These are phyloP conservation scores for Boletus smithii DNA, from an alignment of 1,284 basidiomycete species.

Conservation along the genomic window DNA sequence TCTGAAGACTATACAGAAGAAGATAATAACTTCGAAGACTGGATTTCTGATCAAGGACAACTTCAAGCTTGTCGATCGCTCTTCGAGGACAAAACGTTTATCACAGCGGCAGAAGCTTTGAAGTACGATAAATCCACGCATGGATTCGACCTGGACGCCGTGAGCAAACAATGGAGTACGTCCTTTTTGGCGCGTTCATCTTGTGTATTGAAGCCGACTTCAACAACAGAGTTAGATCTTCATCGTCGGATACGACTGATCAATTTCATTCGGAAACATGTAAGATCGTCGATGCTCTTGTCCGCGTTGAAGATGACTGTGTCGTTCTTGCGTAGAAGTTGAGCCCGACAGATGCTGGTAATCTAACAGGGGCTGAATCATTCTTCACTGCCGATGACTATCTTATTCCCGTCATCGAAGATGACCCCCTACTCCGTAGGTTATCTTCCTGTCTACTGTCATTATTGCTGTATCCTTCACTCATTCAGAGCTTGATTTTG, in stretches of 20 bases:
- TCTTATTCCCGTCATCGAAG: conserved; percentile 73
- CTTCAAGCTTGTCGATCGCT: conserved; percentile 66
- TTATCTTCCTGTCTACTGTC: conserved; percentile 11
- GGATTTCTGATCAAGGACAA: conserved; percentile 65
- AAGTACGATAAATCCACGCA: conserved; percentile 62
- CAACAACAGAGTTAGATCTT: conserved; percentile 50
- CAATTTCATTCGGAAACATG: conserved; percentile 81
- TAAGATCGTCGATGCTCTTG: conserved; percentile 31
- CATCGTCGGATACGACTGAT: conserved; percentile 77
- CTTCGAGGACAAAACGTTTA: conserved; percentile 70
- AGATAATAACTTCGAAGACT: conserved; percentile 77
- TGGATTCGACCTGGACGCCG: conserved; percentile 58
- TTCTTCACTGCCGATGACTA: conserved; percentile 75
- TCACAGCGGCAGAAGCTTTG: conserved; percentile 60
- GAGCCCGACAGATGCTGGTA: conserved; percentile 41
- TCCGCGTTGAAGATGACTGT: background rate
- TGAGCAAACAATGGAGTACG: conserved; percentile 53
- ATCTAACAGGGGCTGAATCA: conserved; percentile 54
- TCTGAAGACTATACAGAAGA: conserved; percentile 47
- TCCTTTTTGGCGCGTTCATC: conserved; percentile 7
- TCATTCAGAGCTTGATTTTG: conserved; percentile 51
- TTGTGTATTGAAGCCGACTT: conserved; percentile 5
- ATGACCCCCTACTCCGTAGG: conserved; percentile 88
- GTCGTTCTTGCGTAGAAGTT: conserved; percentile 44
- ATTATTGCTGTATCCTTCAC: background rate